These are phyloP conservation scores for Dorcoceras hygrometricum DNA, from an alignment of 257 asterid genomes.

Conservation along the genomic window DNA sequence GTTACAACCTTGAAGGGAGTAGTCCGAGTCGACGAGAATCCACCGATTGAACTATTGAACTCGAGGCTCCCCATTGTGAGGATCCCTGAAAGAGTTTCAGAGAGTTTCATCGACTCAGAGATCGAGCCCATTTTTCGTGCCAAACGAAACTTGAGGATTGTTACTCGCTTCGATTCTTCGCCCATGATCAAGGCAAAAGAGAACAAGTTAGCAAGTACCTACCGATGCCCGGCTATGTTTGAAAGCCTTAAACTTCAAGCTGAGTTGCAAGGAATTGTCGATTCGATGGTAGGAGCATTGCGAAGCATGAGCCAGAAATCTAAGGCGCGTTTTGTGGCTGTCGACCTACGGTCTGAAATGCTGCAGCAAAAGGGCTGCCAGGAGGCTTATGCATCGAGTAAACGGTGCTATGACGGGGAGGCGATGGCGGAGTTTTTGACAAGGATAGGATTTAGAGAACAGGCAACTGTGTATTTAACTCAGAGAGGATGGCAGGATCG, in stretches of 20 bases:
- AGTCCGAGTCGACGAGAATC: conserved; percentile 38
- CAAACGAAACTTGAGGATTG: conserved; percentile 35
- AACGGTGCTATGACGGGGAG: conserved; percentile 31
- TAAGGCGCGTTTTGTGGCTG: conserved; percentile 45
- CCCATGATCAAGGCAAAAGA: conserved; percentile 3
- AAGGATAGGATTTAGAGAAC: conserved; percentile 41
- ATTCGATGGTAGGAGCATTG: conserved; percentile 47
- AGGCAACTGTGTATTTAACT: conserved; percentile 51
- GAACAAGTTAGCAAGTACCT: conserved; percentile 16
- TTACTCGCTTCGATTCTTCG: conserved; percentile 32
- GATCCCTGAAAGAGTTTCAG: conserved; percentile 39
- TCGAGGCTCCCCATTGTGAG: conserved; percentile 28
- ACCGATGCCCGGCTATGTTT: conserved; percentile 45
- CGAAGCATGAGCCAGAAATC: conserved; percentile 42
- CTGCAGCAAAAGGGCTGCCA: conserved; percentile 26
- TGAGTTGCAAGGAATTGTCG: conserved; percentile 36
- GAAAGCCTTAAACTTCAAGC: conserved; percentile 40
- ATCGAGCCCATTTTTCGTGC: conserved; percentile 43
- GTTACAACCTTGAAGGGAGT: conserved; percentile 43
- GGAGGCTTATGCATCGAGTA: conserved; percentile 9
- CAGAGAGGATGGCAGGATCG: conserved; percentile 47
- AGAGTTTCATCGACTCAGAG: conserved; percentile 33
- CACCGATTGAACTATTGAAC: conserved; percentile 22
- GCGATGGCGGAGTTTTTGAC: conserved; percentile 40
- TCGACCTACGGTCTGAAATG: conserved; percentile 41